Conservation (phyloP, 768 basidiomycete genomes). For the Daedalea quercina region DNA sequence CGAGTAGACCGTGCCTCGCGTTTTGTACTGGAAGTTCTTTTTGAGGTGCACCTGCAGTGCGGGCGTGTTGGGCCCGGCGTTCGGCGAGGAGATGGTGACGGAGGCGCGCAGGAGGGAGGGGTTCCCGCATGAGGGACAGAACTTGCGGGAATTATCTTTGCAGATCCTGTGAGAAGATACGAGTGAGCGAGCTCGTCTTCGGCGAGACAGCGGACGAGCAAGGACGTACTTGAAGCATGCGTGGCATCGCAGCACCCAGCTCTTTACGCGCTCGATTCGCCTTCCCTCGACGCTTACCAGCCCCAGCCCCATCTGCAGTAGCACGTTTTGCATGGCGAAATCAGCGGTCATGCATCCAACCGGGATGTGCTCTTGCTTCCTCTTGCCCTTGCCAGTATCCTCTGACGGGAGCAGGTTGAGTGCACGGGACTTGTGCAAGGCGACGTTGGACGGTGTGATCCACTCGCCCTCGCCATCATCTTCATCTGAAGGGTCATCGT, state of each 20-base stretch:
- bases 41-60: slow-evolving; percentile 88
- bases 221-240: slow-evolving; percentile 94
- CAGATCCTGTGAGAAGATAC: slow-evolving; percentile 58
- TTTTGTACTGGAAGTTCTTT: slow-evolving; percentile 89
- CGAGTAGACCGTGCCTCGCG: slow-evolving; percentile 86
- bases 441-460: slow-evolving; percentile 91
- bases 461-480: slow-evolving; percentile 91
- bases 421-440: slow-evolving; percentile 79
- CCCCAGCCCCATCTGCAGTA: slow-evolving; percentile 89
- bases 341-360: slow-evolving; percentile 97
- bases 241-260: slow-evolving; percentile 94
- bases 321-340: slow-evolving; percentile 98
- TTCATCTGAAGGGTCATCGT: slow-evolving; percentile 69
- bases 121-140: slow-evolving; percentile 97
- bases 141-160: slow-evolving; percentile 90
- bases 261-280: slow-evolving; percentile 85
- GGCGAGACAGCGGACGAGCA: not conserved
- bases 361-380: slow-evolving; percentile 38
- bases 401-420: slow-evolving; percentile 69
- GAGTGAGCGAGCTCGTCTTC: not conserved
- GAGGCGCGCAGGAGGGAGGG: slow-evolving; percentile 86
- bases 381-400: slow-evolving; percentile 23
- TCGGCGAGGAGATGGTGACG: slow-evolving; percentile 73
- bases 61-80: slow-evolving; percentile 52
- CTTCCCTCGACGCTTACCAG: slow-evolving; percentile 88